Evolutionary conservation across 73 alveolate species (phyloP), one percentile per base, ranked within the genome.

Genomic region (Tetrahymena thermophila): DNA sequence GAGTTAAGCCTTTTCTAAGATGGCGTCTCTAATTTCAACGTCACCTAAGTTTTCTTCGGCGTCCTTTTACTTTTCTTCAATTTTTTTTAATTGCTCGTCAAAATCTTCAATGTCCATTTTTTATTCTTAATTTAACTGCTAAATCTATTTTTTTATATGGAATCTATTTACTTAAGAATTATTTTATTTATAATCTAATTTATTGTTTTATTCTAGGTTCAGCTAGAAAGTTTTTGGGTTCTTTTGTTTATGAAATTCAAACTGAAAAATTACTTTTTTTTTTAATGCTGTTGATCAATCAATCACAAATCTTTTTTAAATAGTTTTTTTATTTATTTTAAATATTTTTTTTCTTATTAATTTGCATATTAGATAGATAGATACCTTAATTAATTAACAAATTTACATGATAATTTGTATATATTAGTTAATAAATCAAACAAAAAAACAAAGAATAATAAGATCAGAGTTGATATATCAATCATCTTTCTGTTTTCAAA

Each of bases 11-110:
- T 96, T 97, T 93, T 97, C 99, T 19, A 97, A 95, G 85, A 97
- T 96, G 31, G 98, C 98, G 94, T 97, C 99, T 96, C 99, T 97
- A 50, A 96, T 96, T 84, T 96, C 99, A 31, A 97, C 96, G 56
- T 97, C 99, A 35, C 97, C 99, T 89, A 85, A 85, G 42, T 93
- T 58, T 34, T 97, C 97, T 95, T 96, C 93, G 55, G 95, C 96
- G 34, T 97, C 99, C 83, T 96, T 96, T 50, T 96, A 96, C 96
- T 96, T 96, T 38, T 57, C 96, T 34, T 96, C 98, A 35, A 93
- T 94, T 55, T 96, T 93, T 94, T 97, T 95, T 71, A 97, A 84
- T 94, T 97, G 94, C 93, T 96, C 96, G 93, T 97, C 97, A 84
- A 96, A 94, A 93, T 95, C 98, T 93, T 55, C 93, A 71, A 71